Evolutionary conservation across 305 asterid species (phyloP), one percentile per base, ranked within the genome.

Genomic region (Fraxinus sp.): DNA sequence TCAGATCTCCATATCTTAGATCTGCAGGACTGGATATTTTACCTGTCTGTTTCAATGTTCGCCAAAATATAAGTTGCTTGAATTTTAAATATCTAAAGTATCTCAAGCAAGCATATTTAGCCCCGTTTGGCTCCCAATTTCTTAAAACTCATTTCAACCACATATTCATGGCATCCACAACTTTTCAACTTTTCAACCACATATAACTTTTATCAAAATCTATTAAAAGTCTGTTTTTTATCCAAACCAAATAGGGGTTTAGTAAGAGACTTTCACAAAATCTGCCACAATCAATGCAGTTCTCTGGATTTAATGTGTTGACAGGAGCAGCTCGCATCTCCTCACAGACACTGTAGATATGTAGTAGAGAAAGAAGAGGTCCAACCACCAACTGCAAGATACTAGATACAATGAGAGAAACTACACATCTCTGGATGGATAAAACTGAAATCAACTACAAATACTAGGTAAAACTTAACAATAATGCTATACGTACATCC

Each of bases 311-410:
- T 76, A 96, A 91, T 39, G 99, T 96, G 92, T 94, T 94, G 78
- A 96, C 26, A 24, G 99, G 99, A 89, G 97, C 90, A 81, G 98
- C 98, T 78, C 89, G 90, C 98, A 96, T 96, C 91, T 96, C 98
- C 90, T 96, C 97, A 70, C 78, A 75, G 62, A 96, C 99, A 66
- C 98, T 81, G 84, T 91, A 93, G 75, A 96, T 79, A 77, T 96
- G 99, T 82, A 96, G 18, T 22, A 87, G 13, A 1, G 99, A 92
- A 49, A 94, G 94, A 72, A 94, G 79, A 14, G 98, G 97, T 79
- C 91, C 98, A 59, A 91, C 94, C 83, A 96, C 87, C 90, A 94
- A 49, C 99, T 96, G 95, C 84, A 90, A 66, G 78, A 88, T 64
- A 77, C 37, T 30, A 82, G 11, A 78, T 79, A 68, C 77, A 84